Base-by-base conservation (phyloP, 176 grass and related monocot genomes). In the Bolboschoenus planiculmis region DNA sequence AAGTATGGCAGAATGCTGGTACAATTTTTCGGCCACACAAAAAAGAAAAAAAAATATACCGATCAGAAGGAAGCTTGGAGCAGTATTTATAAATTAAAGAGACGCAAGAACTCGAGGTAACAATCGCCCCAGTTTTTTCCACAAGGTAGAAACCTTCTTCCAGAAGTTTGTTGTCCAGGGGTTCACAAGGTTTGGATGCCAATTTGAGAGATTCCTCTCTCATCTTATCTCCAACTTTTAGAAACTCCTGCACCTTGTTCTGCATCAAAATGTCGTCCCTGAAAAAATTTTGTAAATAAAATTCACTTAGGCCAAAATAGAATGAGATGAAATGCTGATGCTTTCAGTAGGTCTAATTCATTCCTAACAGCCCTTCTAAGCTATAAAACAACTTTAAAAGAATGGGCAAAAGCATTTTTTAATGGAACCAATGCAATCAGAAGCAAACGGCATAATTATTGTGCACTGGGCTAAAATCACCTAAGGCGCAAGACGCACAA, bases 1-100 rank as follows among this genome's bases (percentile, higher is more conserved):
- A 4, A 71, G 21, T 48, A 74, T 14, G 24, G 42, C 10, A 47
- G 70, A 74, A 47, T 47, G 10, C 16, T 74, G 24, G 85, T 83
- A 26, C 36, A 57, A 84, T 8, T 58, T 33, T 21, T 29, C 3
- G 5, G 5, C 18, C 10, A 48, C 10, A 71, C 42, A 47, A 84
- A 83, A 67, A 68, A 8, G 5, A 62, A 71, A 47, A 85, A 78
- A 13, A 46, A 84, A 85, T 89, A 60, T 29, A 96, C 90, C 86
- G 78, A 33, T 96, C 93, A 10, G 83, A 96, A 59, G 93, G 93
- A 55, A 96, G 90, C 87, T 88, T 92, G 5, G 87, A 87, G 88
- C 93, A 97, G 80, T 91, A 97, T 88, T 63, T 35, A 70, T 91
- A 53, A 73, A 97, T 93, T 87, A 97, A 91, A 35, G 15, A 78